Evolutionary conservation across 1,284 basidiomycete species (phyloP), one percentile per base, ranked within the genome.

Genomic region (Malassezia arunalokei): DNA sequence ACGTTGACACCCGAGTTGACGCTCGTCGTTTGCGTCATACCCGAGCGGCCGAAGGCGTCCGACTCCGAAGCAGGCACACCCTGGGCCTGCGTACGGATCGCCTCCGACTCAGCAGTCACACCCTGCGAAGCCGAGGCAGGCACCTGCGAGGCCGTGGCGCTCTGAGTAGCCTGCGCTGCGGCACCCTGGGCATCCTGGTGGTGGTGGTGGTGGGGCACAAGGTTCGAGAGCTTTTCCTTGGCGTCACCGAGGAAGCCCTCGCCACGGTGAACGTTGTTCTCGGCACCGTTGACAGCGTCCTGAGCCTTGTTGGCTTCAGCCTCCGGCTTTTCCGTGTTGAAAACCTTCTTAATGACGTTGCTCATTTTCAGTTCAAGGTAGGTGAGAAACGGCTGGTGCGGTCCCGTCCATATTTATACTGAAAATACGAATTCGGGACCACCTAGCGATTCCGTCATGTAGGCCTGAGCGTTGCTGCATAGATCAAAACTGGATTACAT

Each of bases 1-100:
- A 68, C 54, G 57, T 66, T 64, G 27, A 64, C 56, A 51, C 62
- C 59, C 55, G 62, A 60, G 51, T 52, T 41, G n/a, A 20, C 20
- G 40, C 47, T 49, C n/a, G 53, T 50, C 27, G 47, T 43, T 32
- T 55, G 53, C 27, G 53, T 55, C 29, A 55, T 37, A 43, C 39
- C 43, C 15, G 50, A 43, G 44, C 51, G 47, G 37, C 48, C 42
- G 44, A 29, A 29, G 29, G 41, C 41, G 27, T 48, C 40, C 27
- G 50, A 51, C 35, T 49, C 43, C 35, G 43, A 45, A 28, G 39
- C 17, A 6, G 46, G 42, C 24, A 39, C 29, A 12, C 1, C 28
- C 40, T 24, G 8, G 17, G 43, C 15, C 17, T 35, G 17, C 31
- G 31, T 29, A 17, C 6, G 17, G 15, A 6, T 12, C n/a, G 28